Base-by-base conservation (phyloP, 1,284 basidiomycete species). In the Farysia itapuensis region DNA sequence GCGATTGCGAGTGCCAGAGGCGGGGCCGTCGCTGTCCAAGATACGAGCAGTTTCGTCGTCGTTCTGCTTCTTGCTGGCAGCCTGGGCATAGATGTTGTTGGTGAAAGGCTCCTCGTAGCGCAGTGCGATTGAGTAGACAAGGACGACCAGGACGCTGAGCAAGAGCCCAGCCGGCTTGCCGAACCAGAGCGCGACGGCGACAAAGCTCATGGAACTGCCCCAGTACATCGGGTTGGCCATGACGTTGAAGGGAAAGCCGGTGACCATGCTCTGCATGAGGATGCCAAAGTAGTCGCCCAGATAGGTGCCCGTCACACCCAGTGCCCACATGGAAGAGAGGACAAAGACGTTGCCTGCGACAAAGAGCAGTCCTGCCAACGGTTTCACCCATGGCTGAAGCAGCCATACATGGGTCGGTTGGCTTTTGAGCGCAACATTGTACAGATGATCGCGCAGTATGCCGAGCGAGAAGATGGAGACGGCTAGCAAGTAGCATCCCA, bases 271-370 rank as follows among this genome's bases (percentile, higher is more conserved):
- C 74, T 91, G 86, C 91, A 96, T 95, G 43, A 97, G 81, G 68
- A 97, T 97, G n/a, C 94, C 94, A 78, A 96, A 98, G 80, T 97
- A 97, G 79, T 97, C 94, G 5, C 94, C 92, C 34, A 96, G 83
- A 47, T 72, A 80, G 52, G 67, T 77, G 47, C 92, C 93, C 7
- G 93, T 95, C 58, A 97, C 81, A 14, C 94, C 94, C 13, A 98
- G 80, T 0, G 88, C 87, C 83, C 85, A 96, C 29, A 92, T 96
- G 26, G 89, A 93, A 16, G 86, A 86, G 37, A 94, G 57, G 42
- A 96, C 93, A 38, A 77, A 59, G 30, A 67, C 39, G 24, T 64
- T 63, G 29, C 75, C 75, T 2, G 56, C 32, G 56, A 94, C 76
- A 74, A 95, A 89, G 35, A 92, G 80, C 15, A 72, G 76, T 7